Conservation (phyloP, 2,329 filamentous ascomycete genomes). For the Cordyceps tenuipes region DNA sequence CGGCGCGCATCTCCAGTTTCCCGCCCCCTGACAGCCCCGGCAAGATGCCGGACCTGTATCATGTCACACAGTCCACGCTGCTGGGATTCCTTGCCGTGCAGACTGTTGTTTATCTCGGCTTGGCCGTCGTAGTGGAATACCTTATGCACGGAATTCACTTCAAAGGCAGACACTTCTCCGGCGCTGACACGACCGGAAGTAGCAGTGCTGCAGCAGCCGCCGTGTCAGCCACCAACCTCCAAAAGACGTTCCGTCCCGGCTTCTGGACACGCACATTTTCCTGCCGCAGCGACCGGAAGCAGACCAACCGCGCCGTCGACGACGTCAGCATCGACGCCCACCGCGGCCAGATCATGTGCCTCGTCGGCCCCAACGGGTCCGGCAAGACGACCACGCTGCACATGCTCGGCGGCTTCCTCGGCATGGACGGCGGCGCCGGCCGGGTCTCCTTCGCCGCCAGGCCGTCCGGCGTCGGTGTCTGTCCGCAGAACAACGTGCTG, state of each 20-base stretch:
- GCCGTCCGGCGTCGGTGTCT: constrained; percentile 40
- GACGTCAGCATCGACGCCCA: constrained; percentile 50
- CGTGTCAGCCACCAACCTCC: constrained; percentile 14
- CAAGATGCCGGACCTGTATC: constrained; percentile 14
- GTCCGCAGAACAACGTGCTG: constrained; percentile 60
- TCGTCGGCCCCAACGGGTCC: constrained; percentile 62
- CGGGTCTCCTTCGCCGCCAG: constrained; percentile 49
- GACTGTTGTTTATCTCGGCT: constrained; percentile 25
- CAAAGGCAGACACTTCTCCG: constrained; percentile 19
- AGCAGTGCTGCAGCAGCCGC: not conserved
- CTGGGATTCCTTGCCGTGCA: constrained; percentile 25
- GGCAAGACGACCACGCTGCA: constrained; percentile 65
- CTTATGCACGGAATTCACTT: constrained; percentile 27
- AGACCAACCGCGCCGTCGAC: constrained; percentile 47
- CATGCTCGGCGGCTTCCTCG: constrained; percentile 56
- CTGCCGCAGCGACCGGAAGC: constrained; percentile 18
- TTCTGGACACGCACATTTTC: constrained; percentile 22
- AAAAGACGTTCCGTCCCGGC: constrained; percentile 25
- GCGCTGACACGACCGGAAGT: constrained; percentile 12
- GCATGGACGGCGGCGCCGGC: constrained; percentile 43
- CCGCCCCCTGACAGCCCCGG: constrained; percentile 12
- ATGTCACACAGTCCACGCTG: constrained; percentile 21
- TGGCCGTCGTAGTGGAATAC: constrained; percentile 26
- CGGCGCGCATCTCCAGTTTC: constrained; percentile 11
- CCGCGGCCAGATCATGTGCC: constrained; percentile 54